A percentile compares a stretch with the other conserved stretches of the same genome.
Evolutionary conservation across 352 stramenopile species (phyloP).

Genomic region (Discostella stelligera): DNA sequence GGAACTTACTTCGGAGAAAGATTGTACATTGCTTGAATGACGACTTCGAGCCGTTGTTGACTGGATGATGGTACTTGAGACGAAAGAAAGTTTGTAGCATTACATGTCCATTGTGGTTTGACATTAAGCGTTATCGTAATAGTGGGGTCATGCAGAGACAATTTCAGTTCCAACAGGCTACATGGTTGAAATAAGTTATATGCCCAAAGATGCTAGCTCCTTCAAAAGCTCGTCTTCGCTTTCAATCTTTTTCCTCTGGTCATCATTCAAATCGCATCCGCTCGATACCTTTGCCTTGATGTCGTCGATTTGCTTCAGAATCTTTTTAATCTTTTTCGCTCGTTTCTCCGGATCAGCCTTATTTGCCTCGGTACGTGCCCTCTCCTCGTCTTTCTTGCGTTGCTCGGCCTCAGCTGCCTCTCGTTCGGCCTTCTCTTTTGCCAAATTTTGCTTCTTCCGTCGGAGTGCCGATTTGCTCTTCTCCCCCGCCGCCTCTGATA

Average conservation of each 20-base stretch:
- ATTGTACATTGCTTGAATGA: slow-evolving; percentile 27
- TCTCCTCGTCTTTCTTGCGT: slow-evolving; percentile 55
- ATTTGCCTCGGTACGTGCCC: slow-evolving; percentile 33
- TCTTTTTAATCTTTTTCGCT: slow-evolving; percentile 83
- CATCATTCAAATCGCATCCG: slow-evolving; percentile 72
- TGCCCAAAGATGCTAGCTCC: slow-evolving; percentile 59
- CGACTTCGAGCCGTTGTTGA: neutral
- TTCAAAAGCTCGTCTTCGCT: slow-evolving; percentile 61
- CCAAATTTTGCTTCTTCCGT: slow-evolving; percentile 67
- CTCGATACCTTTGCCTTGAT: slow-evolving; percentile 79
- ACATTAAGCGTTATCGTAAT: too few species aligned
- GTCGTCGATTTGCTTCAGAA: slow-evolving; percentile 85
- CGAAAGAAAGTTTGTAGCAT: neutral
- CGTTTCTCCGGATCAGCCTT: slow-evolving; percentile 74
- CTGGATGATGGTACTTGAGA: neutral
- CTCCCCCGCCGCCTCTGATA: slow-evolving; percentile 41
- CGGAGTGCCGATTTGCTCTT: slow-evolving; percentile 82
- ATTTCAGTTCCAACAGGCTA: too few species aligned
- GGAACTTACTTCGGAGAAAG: slow-evolving; percentile 37
- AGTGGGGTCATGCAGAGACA: too few species aligned
- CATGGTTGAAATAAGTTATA: slow-evolving; percentile 42
- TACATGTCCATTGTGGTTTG: too few species aligned
- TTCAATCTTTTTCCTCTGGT: slow-evolving; percentile 76
- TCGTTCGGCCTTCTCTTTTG: slow-evolving; percentile 65
- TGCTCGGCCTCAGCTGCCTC: slow-evolving; percentile 55